Evolutionary conservation across 148 eudicot species (phyloP), one percentile per base, ranked within the genome.

Genomic region (Talinum fruticosum): DNA sequence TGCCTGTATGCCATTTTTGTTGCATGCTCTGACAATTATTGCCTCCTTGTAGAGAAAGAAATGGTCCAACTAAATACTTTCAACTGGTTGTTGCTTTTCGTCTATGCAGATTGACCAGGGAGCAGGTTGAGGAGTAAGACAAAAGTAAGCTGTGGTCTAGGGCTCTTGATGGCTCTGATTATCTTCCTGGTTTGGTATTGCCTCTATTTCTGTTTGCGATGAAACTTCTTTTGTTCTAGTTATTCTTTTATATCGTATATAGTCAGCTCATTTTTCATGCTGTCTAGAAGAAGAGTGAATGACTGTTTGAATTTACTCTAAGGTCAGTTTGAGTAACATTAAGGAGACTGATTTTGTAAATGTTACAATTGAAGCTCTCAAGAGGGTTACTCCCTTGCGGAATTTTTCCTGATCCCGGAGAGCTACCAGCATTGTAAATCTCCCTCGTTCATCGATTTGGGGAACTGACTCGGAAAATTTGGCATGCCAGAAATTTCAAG

Each of bases 161-260:
- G 82, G 99, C 99, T 75, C 97, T 95, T 87, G 97, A 96, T 91
- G 99, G 97, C 21, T 93, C 97, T 36, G 94, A 96, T 80, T 96
- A 96, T 83, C 95, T 96, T 68, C 99, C 99, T 82, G 99, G 97
- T 86, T 87, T 91, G 97, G 99, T 96, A 89, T 70, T 37, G 30
- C 47, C 47, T 69, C 51, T 41, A 19, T 47, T 61, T 78, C 26
- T n/a, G 49, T 69, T 57, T 57, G 28, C 47, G 28, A 1, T 36
- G 53, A 62, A 67, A 18, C 13, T 10, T 24, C 38, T 59, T 76
- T 30, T 21, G 29, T 35, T 44, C 47, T 68, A 12, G 30, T 76
- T 37, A 14, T 37, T 71, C 23, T 26, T 36, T 29, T 28, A 10
- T 26, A 2, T 47, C 51, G 19, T 14, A 44, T 5, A 23, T 26